Evolutionary conservation across 192 early-diverging fungal genomes (phyloP), one percentile per base, ranked within the genome.

Genomic region (Haplosporangium gracile): DNA sequence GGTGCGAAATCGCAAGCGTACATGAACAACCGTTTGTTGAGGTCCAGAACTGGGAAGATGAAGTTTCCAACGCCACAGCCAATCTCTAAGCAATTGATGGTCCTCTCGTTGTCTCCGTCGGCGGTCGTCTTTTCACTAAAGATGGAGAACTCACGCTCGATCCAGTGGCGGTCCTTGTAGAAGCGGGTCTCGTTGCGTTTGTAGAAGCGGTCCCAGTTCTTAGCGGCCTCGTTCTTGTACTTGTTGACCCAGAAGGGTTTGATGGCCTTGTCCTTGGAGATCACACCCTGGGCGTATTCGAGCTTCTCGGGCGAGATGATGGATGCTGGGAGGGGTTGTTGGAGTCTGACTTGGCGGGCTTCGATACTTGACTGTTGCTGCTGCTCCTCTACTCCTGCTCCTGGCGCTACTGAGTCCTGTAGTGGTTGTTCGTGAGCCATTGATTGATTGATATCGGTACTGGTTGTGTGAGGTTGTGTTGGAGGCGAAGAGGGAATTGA

Each of bases 11-110:
- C 99, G 85, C 96, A 97, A 11, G 97, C 97, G 86, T 98, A 97
- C 51, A 97, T 93, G 83, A 93, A 97, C 39, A 99, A 83, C 40
- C 93, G 88, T 1, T 92, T 90, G 88, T 96, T 96, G 86, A 93
- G 92, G n/a, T 94, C 93, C 53, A 99, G 79, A 4, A 97, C 88
- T 8, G 99, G 99, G 85, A 97, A 99, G 42, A 99, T 92, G 89
- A 97, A 98, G 89, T 97, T 98, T 72, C 98, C 98, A 0, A 97
- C 98, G 10, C 99, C 99, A 88, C 99, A 99, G 69, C 99, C 99
- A 45, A 98, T 94, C 89, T 99, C 99, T 11, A 97, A 88, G 29
- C 89, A 89, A 38, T 60, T 79, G 77, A 89, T 47, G 15, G 49
- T 26, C 2, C 18, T 43, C 3, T 57, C 40, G 8, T 34, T 22